Conservation (phyloP, 257 asterid species). For the Fraxinus anomala region DNA sequence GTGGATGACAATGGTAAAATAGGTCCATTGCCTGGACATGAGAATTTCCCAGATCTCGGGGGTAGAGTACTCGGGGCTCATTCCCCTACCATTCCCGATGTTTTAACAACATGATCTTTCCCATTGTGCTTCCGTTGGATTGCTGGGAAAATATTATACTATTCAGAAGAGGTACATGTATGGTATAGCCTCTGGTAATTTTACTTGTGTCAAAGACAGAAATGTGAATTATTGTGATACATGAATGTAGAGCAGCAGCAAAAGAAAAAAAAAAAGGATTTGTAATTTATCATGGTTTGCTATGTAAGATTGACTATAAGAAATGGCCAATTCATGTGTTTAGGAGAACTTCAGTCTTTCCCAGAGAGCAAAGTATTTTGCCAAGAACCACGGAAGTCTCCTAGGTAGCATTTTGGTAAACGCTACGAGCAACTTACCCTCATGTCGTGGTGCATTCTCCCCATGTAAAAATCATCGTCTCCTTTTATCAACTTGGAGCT, state of each 20-base stretch:
- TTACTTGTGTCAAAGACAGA: background rate
- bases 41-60: constrained; percentile 80
- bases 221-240: background rate
- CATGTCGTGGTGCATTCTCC: no score
- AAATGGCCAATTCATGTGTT: no score
- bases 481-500: no score
- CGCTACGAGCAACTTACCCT: no score
- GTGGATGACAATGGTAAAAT: constrained; percentile 66
- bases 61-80: constrained; percentile 76
- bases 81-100: constrained; percentile 66
- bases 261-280: background rate
- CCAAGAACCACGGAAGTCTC: no score
- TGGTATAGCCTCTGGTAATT: background rate
- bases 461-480: no score
- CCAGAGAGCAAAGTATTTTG: no score
- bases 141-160: background rate
- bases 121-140: background rate
- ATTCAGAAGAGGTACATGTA: background rate
- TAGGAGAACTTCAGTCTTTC: no score
- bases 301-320: no score
- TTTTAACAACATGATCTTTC: constrained; percentile 58
- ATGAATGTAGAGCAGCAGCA: background rate
- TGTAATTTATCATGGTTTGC: background rate
- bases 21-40: constrained; percentile 60
- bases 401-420: no score